These are phyloP conservation scores for Penicillium cinerascens DNA, from an alignment of 495 filamentous ascomycete species.

Conservation along the genomic window DNA sequence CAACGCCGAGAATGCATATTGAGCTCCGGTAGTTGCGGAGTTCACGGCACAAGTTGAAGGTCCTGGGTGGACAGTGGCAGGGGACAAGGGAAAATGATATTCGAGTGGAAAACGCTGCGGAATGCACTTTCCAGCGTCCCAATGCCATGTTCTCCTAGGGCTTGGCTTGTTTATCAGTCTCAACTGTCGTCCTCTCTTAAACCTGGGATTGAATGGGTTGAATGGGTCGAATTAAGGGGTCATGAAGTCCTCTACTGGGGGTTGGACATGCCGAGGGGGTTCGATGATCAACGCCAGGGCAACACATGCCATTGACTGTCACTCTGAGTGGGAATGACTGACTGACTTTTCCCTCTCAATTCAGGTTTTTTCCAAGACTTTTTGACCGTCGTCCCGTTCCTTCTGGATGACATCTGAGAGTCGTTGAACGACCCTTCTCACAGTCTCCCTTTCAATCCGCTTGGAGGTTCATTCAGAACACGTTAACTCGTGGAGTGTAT, in stretches of 20 bases:
- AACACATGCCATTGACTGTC: slow-evolving; percentile 22
- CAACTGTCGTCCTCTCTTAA: slow-evolving; percentile 4
- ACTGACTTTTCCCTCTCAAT: slow-evolving; percentile 5
- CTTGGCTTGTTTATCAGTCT: slow-evolving; percentile 12
- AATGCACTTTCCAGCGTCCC: slow-evolving; percentile 14
- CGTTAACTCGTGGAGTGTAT: slow-evolving; percentile 37
- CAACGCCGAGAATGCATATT: background rate
- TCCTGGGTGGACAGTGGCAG: background rate
- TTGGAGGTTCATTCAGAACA: slow-evolving; percentile 23
- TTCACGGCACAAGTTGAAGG: background rate
- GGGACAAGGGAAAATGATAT: slow-evolving; percentile 12
- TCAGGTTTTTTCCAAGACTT: slow-evolving; percentile 3
- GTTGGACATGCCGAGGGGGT: slow-evolving; percentile 13
- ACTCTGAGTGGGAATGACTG: background rate
- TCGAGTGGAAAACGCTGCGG: slow-evolving; percentile 6
- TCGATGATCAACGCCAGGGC: slow-evolving; percentile 18
- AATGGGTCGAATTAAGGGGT: slow-evolving; percentile 18
- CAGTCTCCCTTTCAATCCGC: slow-evolving; percentile 16
- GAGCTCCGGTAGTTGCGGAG: too few species aligned
- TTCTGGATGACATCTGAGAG: slow-evolving; percentile 23
- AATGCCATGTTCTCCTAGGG: background rate
- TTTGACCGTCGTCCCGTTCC: background rate
- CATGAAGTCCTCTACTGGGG: slow-evolving; percentile 13
- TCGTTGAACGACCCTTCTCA: slow-evolving; percentile 15
- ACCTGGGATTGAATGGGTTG: too few species aligned